These are phyloP conservation scores for Thuja plicata DNA, from an alignment of 83 land plant genomes.

Conservation along the genomic window DNA sequence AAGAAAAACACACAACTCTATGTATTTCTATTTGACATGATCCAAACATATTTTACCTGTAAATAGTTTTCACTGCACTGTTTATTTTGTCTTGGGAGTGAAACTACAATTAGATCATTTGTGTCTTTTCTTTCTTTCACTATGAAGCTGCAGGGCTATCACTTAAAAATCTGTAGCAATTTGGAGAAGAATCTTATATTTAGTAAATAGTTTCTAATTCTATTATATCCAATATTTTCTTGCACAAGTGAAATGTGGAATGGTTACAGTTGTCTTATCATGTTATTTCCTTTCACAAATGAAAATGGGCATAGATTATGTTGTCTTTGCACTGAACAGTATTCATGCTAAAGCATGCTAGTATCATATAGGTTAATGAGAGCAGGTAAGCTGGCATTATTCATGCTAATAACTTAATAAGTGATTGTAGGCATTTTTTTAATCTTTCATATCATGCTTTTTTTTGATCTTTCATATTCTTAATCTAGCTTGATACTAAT, in stretches of 20 bases:
- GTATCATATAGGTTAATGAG: neutral
- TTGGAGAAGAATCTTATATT: neutral
- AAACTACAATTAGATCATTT: neutral
- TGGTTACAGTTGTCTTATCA: neutral
- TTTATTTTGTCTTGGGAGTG: neutral
- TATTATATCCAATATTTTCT: neutral
- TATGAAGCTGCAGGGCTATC: neutral
- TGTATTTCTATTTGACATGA: neutral
- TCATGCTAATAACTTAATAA: neutral
- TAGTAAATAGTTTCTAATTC: neutral
- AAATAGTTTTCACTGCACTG: neutral
- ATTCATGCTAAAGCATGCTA: neutral
- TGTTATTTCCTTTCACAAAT: neutral
- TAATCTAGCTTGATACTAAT: neutral
- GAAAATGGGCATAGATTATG: neutral
- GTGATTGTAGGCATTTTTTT: neutral
- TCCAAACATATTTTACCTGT: neutral
- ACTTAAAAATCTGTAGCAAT: neutral
- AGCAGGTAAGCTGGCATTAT: neutral
- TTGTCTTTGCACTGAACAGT: neutral
- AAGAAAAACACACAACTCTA: neutral
- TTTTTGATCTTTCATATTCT: neutral
- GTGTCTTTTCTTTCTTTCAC: neutral
- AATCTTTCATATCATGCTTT: neutral
- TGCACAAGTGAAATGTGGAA: neutral